Evolutionary conservation across 768 basidiomycete species (phyloP).

Genomic region (Podaxis rugospora): DNA sequence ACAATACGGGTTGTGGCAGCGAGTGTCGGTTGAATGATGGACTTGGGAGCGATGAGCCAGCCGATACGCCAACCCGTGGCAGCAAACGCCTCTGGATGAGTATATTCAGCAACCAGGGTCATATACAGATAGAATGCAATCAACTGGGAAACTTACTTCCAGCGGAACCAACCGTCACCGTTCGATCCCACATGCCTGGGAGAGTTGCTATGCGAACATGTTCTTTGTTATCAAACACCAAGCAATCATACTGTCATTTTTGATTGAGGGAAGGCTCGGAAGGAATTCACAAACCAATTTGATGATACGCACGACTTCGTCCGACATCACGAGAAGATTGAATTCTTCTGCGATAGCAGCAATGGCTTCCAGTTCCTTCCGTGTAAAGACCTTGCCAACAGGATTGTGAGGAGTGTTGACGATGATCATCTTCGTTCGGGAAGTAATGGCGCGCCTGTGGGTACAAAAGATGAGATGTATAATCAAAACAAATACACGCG

Average conservation of each 20-base stretch:
- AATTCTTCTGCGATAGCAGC: conserved; percentile 87
- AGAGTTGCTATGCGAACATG: conserved; percentile 90
- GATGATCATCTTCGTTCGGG: conserved; percentile 91
- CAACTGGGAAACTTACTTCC: conserved; percentile 57
- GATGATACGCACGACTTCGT: conserved; percentile 80
- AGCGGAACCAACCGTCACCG: conserved; percentile 93
- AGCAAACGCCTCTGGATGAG: conserved; percentile 79
- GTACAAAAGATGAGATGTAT: not conserved
- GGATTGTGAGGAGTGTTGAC: conserved; percentile 98
- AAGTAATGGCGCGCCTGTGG: conserved; percentile 71
- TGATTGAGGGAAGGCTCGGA: conserved; percentile 8
- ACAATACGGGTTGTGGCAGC: conserved; percentile 93
- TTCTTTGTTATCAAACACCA: conserved; percentile 83
- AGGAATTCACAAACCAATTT: not conserved
- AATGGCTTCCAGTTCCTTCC: conserved; percentile 76
- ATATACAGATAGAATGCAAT: not conserved
- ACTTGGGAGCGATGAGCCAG: conserved; percentile 87
- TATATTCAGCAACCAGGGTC: not conserved
- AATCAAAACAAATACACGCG: conserved; percentile 12
- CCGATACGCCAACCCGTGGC: conserved; percentile 98
- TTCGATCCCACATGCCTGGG: conserved; percentile 99
- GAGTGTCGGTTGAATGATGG: conserved; percentile 80
- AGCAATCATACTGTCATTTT: conserved; percentile 76
- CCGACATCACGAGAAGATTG: conserved; percentile 89
- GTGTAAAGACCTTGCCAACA: conserved; percentile 94